Evolutionary conservation across 345 rosid genomes (phyloP).

Genomic region (Corymbia maculata): DNA sequence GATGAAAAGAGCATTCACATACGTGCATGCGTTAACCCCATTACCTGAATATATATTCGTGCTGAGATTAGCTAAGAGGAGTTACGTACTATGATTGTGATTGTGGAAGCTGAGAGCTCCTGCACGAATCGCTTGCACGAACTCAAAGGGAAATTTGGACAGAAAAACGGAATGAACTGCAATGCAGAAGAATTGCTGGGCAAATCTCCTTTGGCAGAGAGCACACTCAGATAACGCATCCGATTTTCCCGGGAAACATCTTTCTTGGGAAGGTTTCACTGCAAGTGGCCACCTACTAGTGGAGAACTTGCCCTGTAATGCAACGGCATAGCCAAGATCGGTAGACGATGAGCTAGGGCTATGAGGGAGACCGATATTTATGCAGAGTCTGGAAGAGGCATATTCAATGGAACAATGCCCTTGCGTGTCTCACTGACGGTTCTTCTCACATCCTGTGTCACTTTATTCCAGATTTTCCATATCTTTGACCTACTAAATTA

Average conservation of each 20-base stretch:
- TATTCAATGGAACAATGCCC: neutral
- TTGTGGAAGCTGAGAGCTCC: neutral
- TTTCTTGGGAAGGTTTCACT: neutral
- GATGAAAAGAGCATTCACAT: neutral
- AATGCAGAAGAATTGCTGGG: neutral
- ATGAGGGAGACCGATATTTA: neutral
- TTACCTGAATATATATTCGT: too few species aligned
- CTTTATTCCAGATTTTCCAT: neutral
- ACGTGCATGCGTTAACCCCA: neutral
- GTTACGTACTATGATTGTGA: neutral
- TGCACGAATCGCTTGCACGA: neutral
- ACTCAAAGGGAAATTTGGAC: neutral
- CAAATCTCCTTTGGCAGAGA: slow-evolving; percentile 39
- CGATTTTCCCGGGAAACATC: neutral
- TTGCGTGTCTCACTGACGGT: neutral
- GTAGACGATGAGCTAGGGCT: neutral
- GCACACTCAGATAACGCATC: neutral
- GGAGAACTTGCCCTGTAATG: slow-evolving; percentile 4
- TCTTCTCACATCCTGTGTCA: neutral
- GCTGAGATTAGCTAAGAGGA: neutral
- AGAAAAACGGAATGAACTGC: neutral
- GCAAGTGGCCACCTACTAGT: slow-evolving; percentile 1
- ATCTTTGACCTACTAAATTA: neutral
- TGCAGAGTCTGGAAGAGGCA: neutral
- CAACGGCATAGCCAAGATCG: neutral